Evolutionary conservation across 768 basidiomycete species (phyloP), one percentile per base, ranked within the genome.

Genomic region (Brasilioporus rufonigricans): DNA sequence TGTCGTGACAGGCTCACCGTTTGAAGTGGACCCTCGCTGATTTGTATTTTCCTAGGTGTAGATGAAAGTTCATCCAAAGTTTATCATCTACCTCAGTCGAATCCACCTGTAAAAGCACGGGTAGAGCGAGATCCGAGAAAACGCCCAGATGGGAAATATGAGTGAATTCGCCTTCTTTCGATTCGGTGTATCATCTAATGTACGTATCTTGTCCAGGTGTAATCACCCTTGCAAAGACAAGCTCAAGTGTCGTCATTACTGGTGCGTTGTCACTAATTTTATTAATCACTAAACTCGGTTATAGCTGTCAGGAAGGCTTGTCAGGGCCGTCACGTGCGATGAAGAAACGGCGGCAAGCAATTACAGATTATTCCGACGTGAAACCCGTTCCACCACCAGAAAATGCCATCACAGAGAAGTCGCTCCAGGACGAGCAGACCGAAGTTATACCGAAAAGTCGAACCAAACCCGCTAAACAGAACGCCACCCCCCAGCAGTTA

Each of bases 221-320:
- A 88, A 89, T 60, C 91, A 93, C 61, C 48, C 78, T 21, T 93
- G 91, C 77, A 89, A 87, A 66, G 83, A 91, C 63, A 93, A 91
- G 69, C 71, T 74, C 5, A 77, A 74, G 40, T 93, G 91, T 65
- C 80, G 85, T 24, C 91, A 93, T 73, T 66, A 85, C 33, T 93
- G 91, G 91, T 58, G 75, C 39, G 48, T 59, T 27, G 48, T 14
- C 59, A 58, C 38, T 40, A 44, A 38, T 43, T 24, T 27, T 18
- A 23, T 41, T 10, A 2, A 36, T 49, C 50, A 36, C 60, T 65
- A 50, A 65, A 19, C 48, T 39, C 49, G 46, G 45, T 26, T 39
- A n/a, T 59, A 93, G 91, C 65, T 92, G 91, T 61, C 80, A 84
- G 35, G 86, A 91, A 23, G 91, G 91, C 1, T 61, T 87, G 13